A percentile compares a stretch with the other conserved stretches of the same genome.
Conservation (phyloP, 139 green algal species). For the Coccomyxa sp. region DNA sequence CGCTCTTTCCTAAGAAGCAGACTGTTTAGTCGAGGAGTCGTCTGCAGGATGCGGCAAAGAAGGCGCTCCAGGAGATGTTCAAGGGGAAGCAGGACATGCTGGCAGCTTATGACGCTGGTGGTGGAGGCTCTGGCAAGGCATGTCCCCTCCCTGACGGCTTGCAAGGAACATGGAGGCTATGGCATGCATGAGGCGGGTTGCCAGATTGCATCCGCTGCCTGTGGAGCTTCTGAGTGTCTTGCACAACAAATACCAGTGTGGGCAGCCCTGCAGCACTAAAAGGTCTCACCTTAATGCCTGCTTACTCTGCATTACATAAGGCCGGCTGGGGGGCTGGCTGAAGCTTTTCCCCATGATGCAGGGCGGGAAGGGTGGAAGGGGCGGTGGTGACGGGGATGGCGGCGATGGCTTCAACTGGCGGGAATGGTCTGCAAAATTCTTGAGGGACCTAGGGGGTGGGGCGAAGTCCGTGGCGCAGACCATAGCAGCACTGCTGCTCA, state of each 20-base stretch:
- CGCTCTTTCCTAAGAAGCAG: not conserved
- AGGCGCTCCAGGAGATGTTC: slow-evolving; percentile 44
- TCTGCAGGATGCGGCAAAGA: slow-evolving; percentile 37
- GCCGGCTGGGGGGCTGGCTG: too few species aligned
- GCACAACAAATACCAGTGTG: too few species aligned
- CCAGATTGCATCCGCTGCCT: too few species aligned
- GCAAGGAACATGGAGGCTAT: slow-evolving; percentile 3
- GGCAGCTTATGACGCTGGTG: slow-evolving; percentile 23
- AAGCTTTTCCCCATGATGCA: too few species aligned
- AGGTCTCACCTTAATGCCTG: too few species aligned
- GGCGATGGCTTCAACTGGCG: slow-evolving; percentile 14
- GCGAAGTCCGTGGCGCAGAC: slow-evolving; percentile 7
- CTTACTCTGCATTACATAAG: too few species aligned
- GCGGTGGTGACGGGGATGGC: slow-evolving; percentile 9
- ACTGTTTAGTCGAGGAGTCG: not conserved
- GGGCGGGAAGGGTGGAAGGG: slow-evolving; percentile 14
- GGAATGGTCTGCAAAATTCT: slow-evolving; percentile 22
- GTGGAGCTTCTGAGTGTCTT: too few species aligned
- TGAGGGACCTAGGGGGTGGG: slow-evolving; percentile 6
- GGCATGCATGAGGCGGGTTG: not conserved
- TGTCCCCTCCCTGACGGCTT: not conserved
- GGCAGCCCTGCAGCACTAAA: too few species aligned
- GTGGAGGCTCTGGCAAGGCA: slow-evolving; percentile 14
- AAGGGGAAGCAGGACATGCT: slow-evolving; percentile 37
- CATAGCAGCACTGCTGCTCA: slow-evolving; percentile 2